Percentiles rank a stretch among this genome's conserved stretches.
phyloP scores from a whole-genome alignment of 352 stramenopile genomes.

The Phytophthora crassamura region DNA sequence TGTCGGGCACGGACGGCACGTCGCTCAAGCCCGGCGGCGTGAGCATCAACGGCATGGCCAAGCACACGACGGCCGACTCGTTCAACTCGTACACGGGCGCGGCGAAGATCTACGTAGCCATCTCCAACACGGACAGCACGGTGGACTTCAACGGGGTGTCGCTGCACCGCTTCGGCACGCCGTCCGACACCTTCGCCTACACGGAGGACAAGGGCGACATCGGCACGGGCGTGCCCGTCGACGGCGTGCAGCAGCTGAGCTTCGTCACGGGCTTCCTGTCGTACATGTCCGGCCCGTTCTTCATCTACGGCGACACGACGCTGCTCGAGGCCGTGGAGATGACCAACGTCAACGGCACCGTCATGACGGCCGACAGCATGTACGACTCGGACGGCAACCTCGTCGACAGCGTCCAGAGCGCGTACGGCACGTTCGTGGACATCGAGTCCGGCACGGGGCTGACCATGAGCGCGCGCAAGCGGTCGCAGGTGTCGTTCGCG shows the following conservation, averaged over 20 bases:
- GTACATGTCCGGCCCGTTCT: slow-evolving; percentile 77
- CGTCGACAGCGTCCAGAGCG: slow-evolving; percentile 47
- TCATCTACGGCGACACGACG: slow-evolving; percentile 61
- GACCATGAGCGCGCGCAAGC: slow-evolving; percentile 74
- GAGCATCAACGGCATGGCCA: slow-evolving; percentile 56
- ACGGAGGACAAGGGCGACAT: slow-evolving; percentile 34
- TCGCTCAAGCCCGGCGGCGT: slow-evolving; percentile 48
- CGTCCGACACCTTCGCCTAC: slow-evolving; percentile 46
- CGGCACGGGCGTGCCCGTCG: slow-evolving; percentile 61
- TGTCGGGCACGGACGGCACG: slow-evolving; percentile 57
- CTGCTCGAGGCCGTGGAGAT: slow-evolving; percentile 57
- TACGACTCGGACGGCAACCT: slow-evolving; percentile 55
- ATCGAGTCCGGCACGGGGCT: slow-evolving; percentile 75
- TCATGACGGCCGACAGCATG: slow-evolving; percentile 47
- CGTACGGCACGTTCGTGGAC: slow-evolving; percentile 71
- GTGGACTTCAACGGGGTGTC: slow-evolving; percentile 55
- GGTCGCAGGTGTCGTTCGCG: slow-evolving; percentile 64
- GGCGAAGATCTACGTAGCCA: slow-evolving; percentile 58
- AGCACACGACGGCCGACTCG: slow-evolving; percentile 36
- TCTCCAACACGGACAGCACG: slow-evolving; percentile 47
- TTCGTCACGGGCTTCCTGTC: slow-evolving; percentile 75
- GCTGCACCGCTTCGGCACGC: slow-evolving; percentile 58
- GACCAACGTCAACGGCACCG: slow-evolving; percentile 58
- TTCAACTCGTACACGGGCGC: slow-evolving; percentile 53
- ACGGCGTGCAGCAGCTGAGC: slow-evolving; percentile 70